Percentiles rank a stretch among this genome's conserved stretches.
phyloP scores from a whole-genome alignment of 441 rosid genomes.

The Aleurites moluccanus region DNA sequence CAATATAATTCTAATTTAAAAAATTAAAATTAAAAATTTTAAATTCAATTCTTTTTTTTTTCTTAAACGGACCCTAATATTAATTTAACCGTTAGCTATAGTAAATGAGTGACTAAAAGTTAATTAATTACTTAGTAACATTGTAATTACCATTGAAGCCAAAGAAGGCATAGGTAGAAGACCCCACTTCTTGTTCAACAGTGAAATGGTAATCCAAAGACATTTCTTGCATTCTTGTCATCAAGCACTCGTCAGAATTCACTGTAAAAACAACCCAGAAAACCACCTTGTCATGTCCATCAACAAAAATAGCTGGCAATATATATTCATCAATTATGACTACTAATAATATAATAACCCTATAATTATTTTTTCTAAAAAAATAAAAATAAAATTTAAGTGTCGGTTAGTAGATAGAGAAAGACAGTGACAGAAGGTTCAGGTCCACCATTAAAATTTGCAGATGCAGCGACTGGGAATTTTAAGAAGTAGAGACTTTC shows the following conservation, averaged over 20 bases:
- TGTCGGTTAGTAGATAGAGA: conserved; percentile 37
- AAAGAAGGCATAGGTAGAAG: conserved; percentile 84
- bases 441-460: conserved; percentile 44
- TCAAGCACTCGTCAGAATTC: conserved; percentile 81
- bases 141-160: conserved; percentile 76
- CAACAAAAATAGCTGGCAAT: conserved; percentile 33
- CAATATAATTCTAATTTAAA: too few species aligned
- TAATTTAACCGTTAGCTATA: too few species aligned
- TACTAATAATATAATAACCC: neutral
- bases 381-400: conserved; percentile 11
- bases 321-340: neutral
- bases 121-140: neutral
- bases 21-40: too few species aligned
- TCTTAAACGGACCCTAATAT: too few species aligned
- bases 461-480: conserved; percentile 59
- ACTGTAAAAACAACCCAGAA: conserved; percentile 39
- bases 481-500: conserved; percentile 11
- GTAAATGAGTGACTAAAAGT: neutral
- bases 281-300: conserved; percentile 23
- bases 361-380: too few species aligned
- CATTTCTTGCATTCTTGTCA: conserved; percentile 99
- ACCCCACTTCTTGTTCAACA: conserved; percentile 97
- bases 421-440: conserved; percentile 33
- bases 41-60: too few species aligned
- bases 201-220: conserved; percentile 84